A percentile compares a stretch with the other conserved stretches of the same genome.
phyloP scores from a whole-genome alignment of 2,329 filamentous ascomycete genomes.

The Remersonia thermophila region DNA sequence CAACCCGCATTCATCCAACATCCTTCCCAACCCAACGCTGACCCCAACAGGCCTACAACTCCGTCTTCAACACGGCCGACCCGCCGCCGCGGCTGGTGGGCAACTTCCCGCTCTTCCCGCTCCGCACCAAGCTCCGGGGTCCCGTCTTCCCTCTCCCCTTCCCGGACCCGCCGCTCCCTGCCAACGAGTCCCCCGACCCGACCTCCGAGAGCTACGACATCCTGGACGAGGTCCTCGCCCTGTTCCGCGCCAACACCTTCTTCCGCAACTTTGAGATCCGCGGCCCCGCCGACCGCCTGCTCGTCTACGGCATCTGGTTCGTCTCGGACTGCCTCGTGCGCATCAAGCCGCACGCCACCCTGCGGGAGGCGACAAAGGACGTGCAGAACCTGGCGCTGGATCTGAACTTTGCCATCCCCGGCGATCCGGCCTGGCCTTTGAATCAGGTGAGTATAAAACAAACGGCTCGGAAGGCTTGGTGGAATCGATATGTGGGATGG shows the following conservation, averaged over 20 bases:
- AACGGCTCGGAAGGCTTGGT: too few relatives aligned
- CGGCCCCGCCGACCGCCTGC: constrained; percentile 80
- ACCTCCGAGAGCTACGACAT: constrained; percentile 92
- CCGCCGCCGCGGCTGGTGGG: constrained; percentile 51
- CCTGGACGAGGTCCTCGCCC: constrained; percentile 79
- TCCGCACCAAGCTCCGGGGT: constrained; percentile 80
- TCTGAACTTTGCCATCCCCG: constrained; percentile 83
- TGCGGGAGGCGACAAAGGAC: constrained; percentile 53
- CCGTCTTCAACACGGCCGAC: constrained; percentile 82
- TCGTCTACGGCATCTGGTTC: constrained; percentile 95
- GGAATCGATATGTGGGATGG: too few relatives aligned
- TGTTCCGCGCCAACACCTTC: constrained; percentile 97
- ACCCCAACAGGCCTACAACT: constrained; percentile 90
- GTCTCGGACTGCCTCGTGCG: constrained; percentile 81
- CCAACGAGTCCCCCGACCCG: constrained; percentile 58
- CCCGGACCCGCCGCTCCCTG: constrained; percentile 44
- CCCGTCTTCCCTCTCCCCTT: constrained; percentile 73
- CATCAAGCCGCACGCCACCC: constrained; percentile 62
- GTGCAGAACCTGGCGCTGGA: constrained; percentile 87
- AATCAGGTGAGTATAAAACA: constrained; percentile 69
- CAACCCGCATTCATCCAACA: neutral
- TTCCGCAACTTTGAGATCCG: constrained; percentile 99
- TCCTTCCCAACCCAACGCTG: constrained; percentile 9
- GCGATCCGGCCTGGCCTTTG: constrained; percentile 82
- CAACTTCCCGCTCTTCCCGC: constrained; percentile 88